Evolutionary conservation across 2,329 filamentous ascomycete genomes (phyloP).

Genomic region (Neocatenulostroma microsporum): DNA sequence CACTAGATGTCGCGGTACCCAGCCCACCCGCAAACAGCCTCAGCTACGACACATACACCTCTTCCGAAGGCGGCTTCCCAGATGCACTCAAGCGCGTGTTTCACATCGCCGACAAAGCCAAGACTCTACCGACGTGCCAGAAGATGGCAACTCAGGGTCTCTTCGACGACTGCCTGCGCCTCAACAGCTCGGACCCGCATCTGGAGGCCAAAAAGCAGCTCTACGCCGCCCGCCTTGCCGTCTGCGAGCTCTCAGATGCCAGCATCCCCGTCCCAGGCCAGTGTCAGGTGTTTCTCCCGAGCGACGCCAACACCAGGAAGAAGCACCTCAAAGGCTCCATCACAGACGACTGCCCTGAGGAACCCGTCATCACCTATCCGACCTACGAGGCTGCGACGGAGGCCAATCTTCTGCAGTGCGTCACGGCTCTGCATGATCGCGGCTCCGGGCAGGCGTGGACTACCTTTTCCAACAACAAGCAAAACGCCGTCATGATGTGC

Average conservation of each 20-base stretch:
- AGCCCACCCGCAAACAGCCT: no score
- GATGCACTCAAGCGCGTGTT: slow-evolving; percentile 30
- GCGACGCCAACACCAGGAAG: slow-evolving; percentile 27
- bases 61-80: no score
- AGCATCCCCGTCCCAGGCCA: slow-evolving; percentile 40
- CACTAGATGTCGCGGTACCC: no score
- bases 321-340: slow-evolving; percentile 20
- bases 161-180: slow-evolving; percentile 45
- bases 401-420: slow-evolving; percentile 42
- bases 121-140: slow-evolving; percentile 44
- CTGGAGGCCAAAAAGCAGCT: slow-evolving; percentile 46
- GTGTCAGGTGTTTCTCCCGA: slow-evolving; percentile 45
- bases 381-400: slow-evolving; percentile 23
- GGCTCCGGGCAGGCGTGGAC: slow-evolving; percentile 54
- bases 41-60: no score
- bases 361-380: slow-evolving; percentile 11
- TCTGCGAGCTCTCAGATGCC: slow-evolving; percentile 54
- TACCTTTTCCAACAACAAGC: slow-evolving; percentile 55
- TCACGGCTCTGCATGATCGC: slow-evolving; percentile 41
- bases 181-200: slow-evolving; percentile 30
- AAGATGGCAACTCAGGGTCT: slow-evolving; percentile 45
- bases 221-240: slow-evolving; percentile 55
- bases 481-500: slow-evolving; percentile 56
- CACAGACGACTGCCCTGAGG: slow-evolving; percentile 8
- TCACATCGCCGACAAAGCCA: slow-evolving; percentile 37